Percentiles rank a stretch among this genome's conserved stretches.
These are phyloP conservation scores for Ochromonas danica DNA, from an alignment of 108 stramenopile genomes.

Conservation along the genomic window DNA sequence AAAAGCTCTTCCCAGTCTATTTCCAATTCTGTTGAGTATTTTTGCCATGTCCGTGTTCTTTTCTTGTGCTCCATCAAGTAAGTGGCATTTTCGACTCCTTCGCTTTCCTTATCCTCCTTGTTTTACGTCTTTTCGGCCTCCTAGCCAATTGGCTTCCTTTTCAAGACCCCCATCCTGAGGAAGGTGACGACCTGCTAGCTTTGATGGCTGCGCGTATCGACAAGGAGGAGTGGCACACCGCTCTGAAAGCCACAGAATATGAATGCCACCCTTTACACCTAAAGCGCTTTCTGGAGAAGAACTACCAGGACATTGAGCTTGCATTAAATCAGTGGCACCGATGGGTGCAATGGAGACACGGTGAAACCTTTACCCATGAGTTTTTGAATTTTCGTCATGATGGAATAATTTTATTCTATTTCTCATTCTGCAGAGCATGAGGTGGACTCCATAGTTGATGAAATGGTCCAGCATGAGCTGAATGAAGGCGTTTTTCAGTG, in stretches of 20 bases:
- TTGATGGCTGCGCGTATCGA: background rate
- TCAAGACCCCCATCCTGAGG: no score
- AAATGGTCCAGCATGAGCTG: background rate
- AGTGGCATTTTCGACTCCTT: no score
- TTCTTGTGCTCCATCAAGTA: no score
- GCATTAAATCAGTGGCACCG: slow-evolving; percentile 18
- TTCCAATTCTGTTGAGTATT: no score
- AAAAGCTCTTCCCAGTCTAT: no score
- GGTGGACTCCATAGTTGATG: background rate
- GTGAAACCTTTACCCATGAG: background rate
- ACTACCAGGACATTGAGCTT: background rate
- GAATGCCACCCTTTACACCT: background rate
- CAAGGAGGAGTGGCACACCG: background rate
- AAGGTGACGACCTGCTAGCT: no score
- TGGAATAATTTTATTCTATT: background rate
- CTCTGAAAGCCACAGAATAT: slow-evolving; percentile 10
- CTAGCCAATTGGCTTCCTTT: no score
- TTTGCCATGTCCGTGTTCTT: no score
- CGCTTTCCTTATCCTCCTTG: no score
- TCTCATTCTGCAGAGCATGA: background rate
- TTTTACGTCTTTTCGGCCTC: no score
- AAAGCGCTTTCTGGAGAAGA: background rate
- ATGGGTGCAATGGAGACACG: slow-evolving; percentile 25
- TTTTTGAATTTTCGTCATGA: background rate
- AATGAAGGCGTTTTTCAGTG: slow-evolving; percentile 12